These are phyloP conservation scores for Olyra latifolia DNA, from an alignment of 176 grass and related monocot genomes.

Conservation along the genomic window DNA sequence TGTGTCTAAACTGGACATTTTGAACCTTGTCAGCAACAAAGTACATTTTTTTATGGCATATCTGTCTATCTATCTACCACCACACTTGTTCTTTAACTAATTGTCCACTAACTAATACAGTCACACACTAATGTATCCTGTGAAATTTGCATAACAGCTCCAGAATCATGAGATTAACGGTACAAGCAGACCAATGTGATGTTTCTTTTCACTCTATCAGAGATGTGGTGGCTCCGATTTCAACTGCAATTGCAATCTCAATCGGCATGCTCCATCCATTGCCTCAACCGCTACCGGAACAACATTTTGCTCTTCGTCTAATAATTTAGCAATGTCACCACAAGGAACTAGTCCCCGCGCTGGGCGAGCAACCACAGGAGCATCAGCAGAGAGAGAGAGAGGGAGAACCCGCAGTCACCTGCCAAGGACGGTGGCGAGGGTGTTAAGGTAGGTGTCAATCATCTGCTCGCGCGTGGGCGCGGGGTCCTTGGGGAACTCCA, in stretches of 20 bases:
- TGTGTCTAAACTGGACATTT: not conserved
- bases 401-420: slow-evolving; percentile 39
- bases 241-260: not conserved
- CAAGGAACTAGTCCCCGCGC: not conserved
- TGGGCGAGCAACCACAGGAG: not conserved
- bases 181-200: not conserved
- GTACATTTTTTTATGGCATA: not conserved
- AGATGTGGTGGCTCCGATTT: not conserved
- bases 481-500: slow-evolving; percentile 99
- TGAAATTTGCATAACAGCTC: not conserved
- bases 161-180: not conserved
- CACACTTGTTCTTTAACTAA: not conserved
- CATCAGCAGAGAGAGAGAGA: not conserved
- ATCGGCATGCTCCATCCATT: not conserved
- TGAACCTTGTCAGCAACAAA: not conserved
- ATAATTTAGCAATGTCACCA: not conserved
- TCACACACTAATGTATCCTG: not conserved
- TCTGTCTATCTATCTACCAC: not conserved
- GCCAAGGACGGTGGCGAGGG: slow-evolving; percentile 86
- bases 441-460: slow-evolving; percentile 97
- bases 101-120: not conserved
- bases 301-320: not conserved
- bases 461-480: slow-evolving; percentile 95
- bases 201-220: not conserved
- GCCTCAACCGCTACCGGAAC: not conserved